Percentiles rank a stretch among this genome's conserved stretches.
Conservation (phyloP, 495 filamentous ascomycete species). For the Trichoderma gamsii region DNA sequence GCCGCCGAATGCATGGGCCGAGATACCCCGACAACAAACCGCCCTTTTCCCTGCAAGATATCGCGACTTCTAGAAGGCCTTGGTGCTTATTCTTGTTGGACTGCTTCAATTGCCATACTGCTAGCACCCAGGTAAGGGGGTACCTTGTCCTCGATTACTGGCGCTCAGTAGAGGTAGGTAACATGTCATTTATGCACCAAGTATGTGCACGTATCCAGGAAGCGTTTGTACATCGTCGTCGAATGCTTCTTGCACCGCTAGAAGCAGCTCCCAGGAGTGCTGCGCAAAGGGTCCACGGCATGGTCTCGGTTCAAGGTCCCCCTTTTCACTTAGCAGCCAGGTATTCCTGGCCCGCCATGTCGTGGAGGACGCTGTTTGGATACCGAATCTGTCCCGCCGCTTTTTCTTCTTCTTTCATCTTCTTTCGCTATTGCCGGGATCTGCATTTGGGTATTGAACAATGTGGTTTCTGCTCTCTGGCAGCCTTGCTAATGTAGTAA, state of each 20-base stretch:
- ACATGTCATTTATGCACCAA: neutral
- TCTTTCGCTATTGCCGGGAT: neutral
- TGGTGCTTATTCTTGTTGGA: neutral
- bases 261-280: neutral
- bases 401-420: neutral
- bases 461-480: neutral
- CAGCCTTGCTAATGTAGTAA: no score
- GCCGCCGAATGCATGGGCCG: neutral
- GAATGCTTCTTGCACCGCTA: neutral
- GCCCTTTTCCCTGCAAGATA: constrained; percentile 1
- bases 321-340: neutral
- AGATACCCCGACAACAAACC: neutral
- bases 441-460: neutral
- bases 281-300: constrained; percentile 3
- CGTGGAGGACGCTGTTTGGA: constrained; percentile 3
- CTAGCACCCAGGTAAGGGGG: neutral
- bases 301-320: neutral
- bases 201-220: neutral
- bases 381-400: neutral
- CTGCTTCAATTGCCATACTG: neutral
- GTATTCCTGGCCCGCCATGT: neutral
- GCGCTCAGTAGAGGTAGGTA: neutral
- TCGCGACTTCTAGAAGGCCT: neutral
- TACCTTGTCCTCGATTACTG: neutral
- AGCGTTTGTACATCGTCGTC: neutral